Percentiles rank a stretch among this genome's conserved stretches.
These are phyloP conservation scores for Lasiosphaeria hispida DNA, from an alignment of 495 filamentous ascomycete genomes.

Conservation along the genomic window DNA sequence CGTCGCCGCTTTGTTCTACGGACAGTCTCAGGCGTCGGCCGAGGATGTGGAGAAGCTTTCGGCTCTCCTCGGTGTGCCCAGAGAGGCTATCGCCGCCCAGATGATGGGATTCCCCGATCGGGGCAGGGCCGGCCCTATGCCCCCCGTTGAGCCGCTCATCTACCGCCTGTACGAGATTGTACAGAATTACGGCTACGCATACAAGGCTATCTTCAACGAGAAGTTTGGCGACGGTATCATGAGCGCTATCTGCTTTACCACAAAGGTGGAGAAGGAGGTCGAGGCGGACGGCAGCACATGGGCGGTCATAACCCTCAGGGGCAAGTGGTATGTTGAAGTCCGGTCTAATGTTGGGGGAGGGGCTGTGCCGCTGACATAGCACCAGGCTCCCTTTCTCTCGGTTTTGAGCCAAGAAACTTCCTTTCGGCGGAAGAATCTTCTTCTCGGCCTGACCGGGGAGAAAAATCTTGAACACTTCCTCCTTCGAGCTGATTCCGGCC, in stretches of 20 bases:
- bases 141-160: constrained; percentile 88
- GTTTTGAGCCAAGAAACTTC: constrained; percentile 42
- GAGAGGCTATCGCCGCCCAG: constrained; percentile 56
- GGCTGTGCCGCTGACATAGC: constrained; percentile 14
- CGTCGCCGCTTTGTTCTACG: constrained; percentile 91
- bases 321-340: constrained; percentile 75
- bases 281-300: constrained; percentile 69
- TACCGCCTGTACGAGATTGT: constrained; percentile 95
- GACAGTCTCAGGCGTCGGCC: constrained; percentile 75
- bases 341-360: background rate
- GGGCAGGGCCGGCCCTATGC: constrained; percentile 85
- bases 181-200: constrained; percentile 97
- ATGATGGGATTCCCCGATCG: constrained; percentile 77
- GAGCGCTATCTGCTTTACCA: constrained; percentile 92
- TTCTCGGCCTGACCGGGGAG: background rate
- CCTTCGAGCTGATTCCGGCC: too few relatives aligned
- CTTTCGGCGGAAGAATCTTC: background rate
- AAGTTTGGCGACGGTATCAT: constrained; percentile 99
- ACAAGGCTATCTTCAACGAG: constrained; percentile 95
- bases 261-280: constrained; percentile 93
- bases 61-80: constrained; percentile 59
- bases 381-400: constrained; percentile 62
- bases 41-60: constrained; percentile 77
- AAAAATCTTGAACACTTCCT: background rate
- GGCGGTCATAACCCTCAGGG: constrained; percentile 87